Evolutionary conservation across 192 early-diverging fungal genomes (phyloP), one percentile per base, ranked within the genome.

Genomic region (Paraglomus brasilianum): DNA sequence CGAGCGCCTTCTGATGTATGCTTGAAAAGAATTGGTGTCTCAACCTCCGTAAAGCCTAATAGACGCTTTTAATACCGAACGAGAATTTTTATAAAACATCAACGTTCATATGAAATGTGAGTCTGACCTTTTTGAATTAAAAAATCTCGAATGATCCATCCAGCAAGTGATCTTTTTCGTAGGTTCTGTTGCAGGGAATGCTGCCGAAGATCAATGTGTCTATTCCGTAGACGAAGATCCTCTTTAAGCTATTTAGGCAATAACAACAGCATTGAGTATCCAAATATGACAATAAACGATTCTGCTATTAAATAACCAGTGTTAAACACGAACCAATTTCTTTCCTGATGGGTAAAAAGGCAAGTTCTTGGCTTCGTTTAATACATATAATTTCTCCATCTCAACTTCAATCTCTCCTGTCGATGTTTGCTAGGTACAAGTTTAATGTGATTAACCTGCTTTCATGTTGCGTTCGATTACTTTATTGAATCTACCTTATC

Each of bases 1-100:
- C 95, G 78, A 3, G 95, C 93, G 13, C 95, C 95, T 72, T 97
- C 95, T 21, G 95, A 92, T 10, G 95, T 95, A 14, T 90, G 91
- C 70, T 95, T 95, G 80, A 94, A 94, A 41, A 97, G 81, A 51
- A 85, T 81, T 9, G 95, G 95, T 8, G 95, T 97, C 71, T 97
- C 95, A n/a, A 97, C 89, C 60, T 97, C 95, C 6, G 87, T 76
- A 80, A 97, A 94, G 10, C 81, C 88, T 85, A 80, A 71, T 39
- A 67, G 49, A 44, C 66, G 30, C 19, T 74, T 60, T 46, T 49
- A 65, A 53, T 21, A 19, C 7, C 3, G 40, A 40, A 50, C 13
- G 42, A 11, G 38, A 47, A 30, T 30, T 30, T n/a, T 30, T 30
- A 30, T 30, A 30, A 30, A 30, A 64, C 49, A 53, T 39, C 60